A percentile compares a stretch with the other conserved stretches of the same genome.
These are phyloP conservation scores for Lactarius sp. DNA, from an alignment of 768 basidiomycete species.

Conservation along the genomic window DNA sequence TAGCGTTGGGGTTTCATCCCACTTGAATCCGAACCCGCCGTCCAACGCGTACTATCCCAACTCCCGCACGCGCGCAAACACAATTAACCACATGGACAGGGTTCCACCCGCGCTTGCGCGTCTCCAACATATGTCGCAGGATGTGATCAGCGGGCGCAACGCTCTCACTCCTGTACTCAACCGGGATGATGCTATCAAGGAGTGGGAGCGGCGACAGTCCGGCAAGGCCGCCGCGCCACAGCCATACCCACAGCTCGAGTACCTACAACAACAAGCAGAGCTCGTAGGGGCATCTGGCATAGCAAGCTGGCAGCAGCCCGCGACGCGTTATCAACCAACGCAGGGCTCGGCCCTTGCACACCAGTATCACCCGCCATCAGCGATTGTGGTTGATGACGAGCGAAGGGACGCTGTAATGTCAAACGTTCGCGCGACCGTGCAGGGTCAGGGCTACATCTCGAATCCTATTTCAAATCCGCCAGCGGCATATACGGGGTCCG, in stretches of 20 bases:
- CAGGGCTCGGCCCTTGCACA: conserved; percentile 63
- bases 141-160: conserved; percentile 70
- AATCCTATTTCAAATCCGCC: conserved; percentile 70
- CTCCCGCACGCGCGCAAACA: conserved; percentile 78
- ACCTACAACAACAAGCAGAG: conserved; percentile 90
- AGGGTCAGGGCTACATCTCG: conserved; percentile 31
- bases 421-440: conserved; percentile 62
- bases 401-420: conserved; percentile 79
- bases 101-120: conserved; percentile 94
- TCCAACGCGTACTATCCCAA: conserved; percentile 66
- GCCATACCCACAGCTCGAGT: conserved; percentile 87
- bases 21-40: conserved; percentile 47
- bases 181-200: conserved; percentile 89
- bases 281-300: conserved; percentile 62
- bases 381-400: conserved; percentile 64
- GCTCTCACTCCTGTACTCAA: conserved; percentile 91
- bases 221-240: conserved; percentile 67
- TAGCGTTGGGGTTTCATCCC: conserved; percentile 22
- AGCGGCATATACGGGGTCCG: conserved; percentile 57
- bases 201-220: conserved; percentile 90
- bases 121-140: conserved; percentile 84
- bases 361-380: conserved; percentile 57
- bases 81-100: conserved; percentile 85
- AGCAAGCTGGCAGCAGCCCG: conserved; percentile 45
- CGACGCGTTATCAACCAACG: conserved; percentile 48